Base-by-base conservation (phyloP, 352 stramenopile species). In the Hyaloperonospora arabidopsidis region DNA sequence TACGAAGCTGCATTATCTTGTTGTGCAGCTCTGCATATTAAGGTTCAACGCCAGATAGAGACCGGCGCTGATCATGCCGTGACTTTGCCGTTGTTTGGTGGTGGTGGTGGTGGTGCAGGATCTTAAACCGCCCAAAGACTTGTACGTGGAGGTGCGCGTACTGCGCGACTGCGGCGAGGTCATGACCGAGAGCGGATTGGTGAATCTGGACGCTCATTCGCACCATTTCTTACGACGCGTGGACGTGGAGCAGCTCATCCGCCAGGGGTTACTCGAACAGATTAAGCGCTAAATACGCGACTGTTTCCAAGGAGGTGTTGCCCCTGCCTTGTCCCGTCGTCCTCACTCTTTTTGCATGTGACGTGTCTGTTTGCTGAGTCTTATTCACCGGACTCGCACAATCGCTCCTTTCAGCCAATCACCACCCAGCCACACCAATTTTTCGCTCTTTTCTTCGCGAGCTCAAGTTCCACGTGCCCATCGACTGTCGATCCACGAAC, bases 121-220 rank as follows among this genome's bases (percentile, higher is more conserved):
- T 61, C 63, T 79, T 54, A 84, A 91, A 49, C 88, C 88, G 18
- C 88, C 88, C 6, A 95, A 95, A 70, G 87, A 97, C 48, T 74
- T 97, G 58, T 95, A 87, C 59, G 73, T 96, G 12, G 84, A 96
- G 67, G 86, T 97, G 46, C 86, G 86, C 49, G 85, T 95, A 39
- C 64, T 96, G 56, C 74, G 80, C 45, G 83, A 94, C 62, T 95
- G 84, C 50, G 84, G 84, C 47, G 88, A 96, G 61, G 80, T 96
- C 55, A 93, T 96, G 75, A 96, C 87, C 13, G 87, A 96, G 61
- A 92, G 79, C 61, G 88, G 81, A 5, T 52, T 89, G 45, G 76
- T 97, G 46, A 91, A 95, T 63, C 65, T 97, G 29, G 69, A 89
- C 38, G 75, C 67, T 13, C 89, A 95, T 59, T 93, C 82, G 39